Percentiles rank a stretch among this genome's conserved stretches.
Conservation (phyloP, 352 stramenopile genomes). For the Aphanomyces euteiches region DNA sequence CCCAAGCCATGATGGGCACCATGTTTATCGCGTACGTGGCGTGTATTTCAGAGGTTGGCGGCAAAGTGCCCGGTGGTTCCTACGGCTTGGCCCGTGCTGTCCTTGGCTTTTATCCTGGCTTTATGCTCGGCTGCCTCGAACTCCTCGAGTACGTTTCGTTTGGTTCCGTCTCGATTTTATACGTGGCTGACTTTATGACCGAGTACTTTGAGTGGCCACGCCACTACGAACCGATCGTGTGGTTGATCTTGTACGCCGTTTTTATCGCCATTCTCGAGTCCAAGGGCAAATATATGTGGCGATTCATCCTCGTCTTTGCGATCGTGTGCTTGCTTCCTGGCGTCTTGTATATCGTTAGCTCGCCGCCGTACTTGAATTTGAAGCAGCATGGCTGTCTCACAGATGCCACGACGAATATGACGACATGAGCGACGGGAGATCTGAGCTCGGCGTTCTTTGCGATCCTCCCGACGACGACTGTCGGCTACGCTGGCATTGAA, state of each 20-base stretch:
- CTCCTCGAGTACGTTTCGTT: constrained; percentile 38
- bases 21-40: too few relatives aligned
- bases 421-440: not conserved
- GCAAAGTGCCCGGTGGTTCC: too few relatives aligned
- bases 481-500: constrained; percentile 13
- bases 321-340: not conserved
- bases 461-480: not conserved
- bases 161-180: constrained; percentile 35
- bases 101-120: too few relatives aligned
- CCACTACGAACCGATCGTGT: constrained; percentile 34
- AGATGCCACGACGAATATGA: not conserved
- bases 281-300: constrained; percentile 8
- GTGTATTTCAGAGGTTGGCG: too few relatives aligned
- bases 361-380: not conserved
- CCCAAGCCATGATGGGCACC: too few relatives aligned
- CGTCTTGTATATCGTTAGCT: not conserved
- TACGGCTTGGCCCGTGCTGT: too few relatives aligned
- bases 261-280: constrained; percentile 17
- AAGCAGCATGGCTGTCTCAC: not conserved
- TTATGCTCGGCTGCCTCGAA: too few relatives aligned
- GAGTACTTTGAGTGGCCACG: constrained; percentile 10
- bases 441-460: not conserved
- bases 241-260: constrained; percentile 33
- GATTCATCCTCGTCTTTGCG: constrained; percentile 11
- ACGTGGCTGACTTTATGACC: constrained; percentile 33